These are phyloP conservation scores for Pestalotiopsis sp. DNA, from an alignment of 2,329 filamentous ascomycete genomes.

Conservation along the genomic window DNA sequence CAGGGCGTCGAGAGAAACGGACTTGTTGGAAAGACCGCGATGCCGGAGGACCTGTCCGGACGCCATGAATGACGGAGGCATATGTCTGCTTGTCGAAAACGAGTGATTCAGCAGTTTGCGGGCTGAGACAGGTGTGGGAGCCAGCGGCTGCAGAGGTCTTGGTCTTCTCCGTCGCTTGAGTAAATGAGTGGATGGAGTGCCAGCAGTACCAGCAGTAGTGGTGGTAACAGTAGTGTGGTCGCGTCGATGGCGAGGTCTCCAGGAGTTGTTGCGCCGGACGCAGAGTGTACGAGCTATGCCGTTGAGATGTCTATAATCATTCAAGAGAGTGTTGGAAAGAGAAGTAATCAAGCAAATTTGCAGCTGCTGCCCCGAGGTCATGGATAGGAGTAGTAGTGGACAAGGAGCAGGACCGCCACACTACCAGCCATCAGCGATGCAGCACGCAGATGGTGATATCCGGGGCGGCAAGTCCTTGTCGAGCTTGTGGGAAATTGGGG, in stretches of 20 bases:
- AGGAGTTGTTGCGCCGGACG: conserved; percentile 26
- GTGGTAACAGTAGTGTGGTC: conserved; percentile 12
- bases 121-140: conserved; percentile 12
- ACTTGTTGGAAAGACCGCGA: conserved; percentile 23
- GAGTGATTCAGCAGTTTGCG: conserved; percentile 15
- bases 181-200: conserved; percentile 27
- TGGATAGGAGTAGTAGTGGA: conserved; percentile 26
- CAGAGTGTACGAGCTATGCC: conserved; percentile 27
- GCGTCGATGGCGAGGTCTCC: conserved; percentile 30
- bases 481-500: conserved; percentile 27
- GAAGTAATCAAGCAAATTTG: conserved; percentile 33
- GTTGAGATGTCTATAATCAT: conserved; percentile 25
- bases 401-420: conserved; percentile 20
- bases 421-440: conserved; percentile 27
- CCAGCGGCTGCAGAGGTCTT: conserved; percentile 14
- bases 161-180: conserved; percentile 21
- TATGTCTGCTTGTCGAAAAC: conserved; percentile 10
- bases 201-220: background rate
- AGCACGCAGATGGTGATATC: conserved; percentile 28
- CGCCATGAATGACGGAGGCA: conserved; percentile 28
- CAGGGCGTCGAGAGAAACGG: conserved; percentile 29
- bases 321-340: conserved; percentile 32
- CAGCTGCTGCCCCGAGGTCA: conserved; percentile 32
- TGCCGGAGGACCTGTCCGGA: conserved; percentile 27
- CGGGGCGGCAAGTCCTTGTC: conserved; percentile 26